These are phyloP conservation scores for Neurospora sp. DNA, from an alignment of 495 filamentous ascomycete genomes.

Conservation along the genomic window DNA sequence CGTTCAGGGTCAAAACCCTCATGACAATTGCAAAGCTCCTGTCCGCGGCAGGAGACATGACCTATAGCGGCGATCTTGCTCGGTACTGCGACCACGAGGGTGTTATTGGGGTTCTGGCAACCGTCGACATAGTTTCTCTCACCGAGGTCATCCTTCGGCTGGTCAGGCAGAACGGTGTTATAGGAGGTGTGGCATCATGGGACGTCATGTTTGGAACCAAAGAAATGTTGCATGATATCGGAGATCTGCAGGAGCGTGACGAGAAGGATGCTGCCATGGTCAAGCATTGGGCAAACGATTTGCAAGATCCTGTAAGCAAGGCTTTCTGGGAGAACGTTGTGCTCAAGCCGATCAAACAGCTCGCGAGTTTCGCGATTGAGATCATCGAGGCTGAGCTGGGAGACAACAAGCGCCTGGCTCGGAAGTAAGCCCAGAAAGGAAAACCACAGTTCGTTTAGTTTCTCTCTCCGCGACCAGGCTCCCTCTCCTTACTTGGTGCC, in stretches of 20 bases:
- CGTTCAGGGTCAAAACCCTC: conserved; percentile 27
- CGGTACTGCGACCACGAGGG: conserved; percentile 11
- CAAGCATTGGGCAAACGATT: conserved; percentile 26
- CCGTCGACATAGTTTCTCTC: conserved; percentile 30
- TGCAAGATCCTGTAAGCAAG: conserved; percentile 16
- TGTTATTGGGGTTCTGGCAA: conserved; percentile 16
- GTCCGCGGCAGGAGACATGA: conserved; percentile 17
- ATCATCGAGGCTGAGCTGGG: conserved; percentile 26
- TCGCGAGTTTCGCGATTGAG: conserved; percentile 27
- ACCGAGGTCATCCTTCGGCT: conserved; percentile 29
- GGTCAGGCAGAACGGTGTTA: conserved; percentile 19
- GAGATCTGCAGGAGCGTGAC: conserved; percentile 22
- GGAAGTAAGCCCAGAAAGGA: neutral
- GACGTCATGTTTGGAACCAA: conserved; percentile 22
- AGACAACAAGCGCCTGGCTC: neutral
- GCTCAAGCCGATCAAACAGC: conserved; percentile 20
- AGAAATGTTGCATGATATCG: conserved; percentile 27
- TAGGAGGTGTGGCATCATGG: conserved; percentile 26
- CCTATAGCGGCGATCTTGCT: conserved; percentile 10
- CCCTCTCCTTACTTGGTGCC: neutral
- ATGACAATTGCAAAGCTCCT: conserved; percentile 29
- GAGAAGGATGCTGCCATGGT: conserved; percentile 25
- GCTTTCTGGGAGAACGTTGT: conserved; percentile 29
- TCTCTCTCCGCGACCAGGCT: neutral
- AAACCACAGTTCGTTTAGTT: neutral